phyloP scores from a whole-genome alignment of 306 rosid species.

The Begonia fuchsioides region DNA sequence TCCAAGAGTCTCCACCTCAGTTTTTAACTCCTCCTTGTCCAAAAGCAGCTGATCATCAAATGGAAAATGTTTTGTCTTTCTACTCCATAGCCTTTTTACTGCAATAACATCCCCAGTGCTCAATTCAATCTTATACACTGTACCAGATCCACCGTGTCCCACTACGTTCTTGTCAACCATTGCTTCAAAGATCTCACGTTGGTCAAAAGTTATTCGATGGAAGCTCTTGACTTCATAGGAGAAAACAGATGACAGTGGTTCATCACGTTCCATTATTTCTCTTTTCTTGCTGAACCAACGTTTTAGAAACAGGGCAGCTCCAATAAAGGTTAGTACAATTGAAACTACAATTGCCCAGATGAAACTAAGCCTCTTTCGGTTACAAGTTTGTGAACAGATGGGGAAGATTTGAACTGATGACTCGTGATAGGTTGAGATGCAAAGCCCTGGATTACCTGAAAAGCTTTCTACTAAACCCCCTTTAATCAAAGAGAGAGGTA shows the following conservation, averaged over 20 bases:
- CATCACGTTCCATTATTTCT: conserved; percentile 40
- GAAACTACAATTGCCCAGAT: conserved; percentile 68
- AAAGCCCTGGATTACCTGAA: conserved; percentile 64
- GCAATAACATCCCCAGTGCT: conserved; percentile 62
- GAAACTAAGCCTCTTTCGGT: conserved; percentile 39
- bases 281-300: conserved; percentile 40
- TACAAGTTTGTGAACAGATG: conserved; percentile 25
- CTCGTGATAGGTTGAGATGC: conserved; percentile 35
- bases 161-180: conserved; percentile 82
- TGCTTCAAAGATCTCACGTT: conserved; percentile 38
- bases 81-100: conserved; percentile 68
- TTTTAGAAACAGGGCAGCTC: conserved; percentile 45
- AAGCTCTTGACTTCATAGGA: conserved; percentile 66
- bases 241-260: conserved; percentile 39
- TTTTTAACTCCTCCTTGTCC: conserved; percentile 52
- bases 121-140: conserved; percentile 65
- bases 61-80: conserved; percentile 29
- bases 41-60: conserved; percentile 35
- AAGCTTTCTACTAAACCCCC: conserved; percentile 85
- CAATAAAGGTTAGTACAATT: conserved; percentile 36
- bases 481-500: conserved; percentile 54
- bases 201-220: conserved; percentile 59
- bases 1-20: conserved; percentile 85
- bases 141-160: conserved; percentile 88
- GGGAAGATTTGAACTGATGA: conserved; percentile 48